These are phyloP conservation scores for Diplodia sapinea DNA, from an alignment of 2,329 filamentous ascomycete genomes.

Conservation along the genomic window DNA sequence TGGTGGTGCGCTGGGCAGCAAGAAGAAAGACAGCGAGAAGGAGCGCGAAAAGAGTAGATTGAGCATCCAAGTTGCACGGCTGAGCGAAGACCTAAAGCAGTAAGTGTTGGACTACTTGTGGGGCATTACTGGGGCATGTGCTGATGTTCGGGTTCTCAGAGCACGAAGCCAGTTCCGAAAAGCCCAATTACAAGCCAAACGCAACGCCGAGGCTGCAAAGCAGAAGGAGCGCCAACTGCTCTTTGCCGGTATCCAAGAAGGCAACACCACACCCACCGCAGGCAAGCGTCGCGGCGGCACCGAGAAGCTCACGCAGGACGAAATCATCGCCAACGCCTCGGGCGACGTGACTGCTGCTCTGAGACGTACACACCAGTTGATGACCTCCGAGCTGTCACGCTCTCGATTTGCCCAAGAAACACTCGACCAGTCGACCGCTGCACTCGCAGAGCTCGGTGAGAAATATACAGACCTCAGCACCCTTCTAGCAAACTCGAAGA, in stretches of 20 bases:
- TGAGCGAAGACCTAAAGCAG: constrained; percentile 74
- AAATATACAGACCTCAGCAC: constrained; percentile 80
- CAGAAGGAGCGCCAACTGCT: constrained; percentile 77
- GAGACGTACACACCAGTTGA: constrained; percentile 82
- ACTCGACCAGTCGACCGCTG: constrained; percentile 80
- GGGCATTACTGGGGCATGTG: constrained; percentile 42
- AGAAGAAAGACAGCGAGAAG: constrained; percentile 57
- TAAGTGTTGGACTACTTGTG: constrained; percentile 53
- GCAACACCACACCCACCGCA: constrained; percentile 43
- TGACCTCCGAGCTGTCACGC: constrained; percentile 81
- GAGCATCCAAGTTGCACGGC: constrained; percentile 67
- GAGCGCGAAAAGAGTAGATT: constrained; percentile 70
- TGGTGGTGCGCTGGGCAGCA: constrained; percentile 41
- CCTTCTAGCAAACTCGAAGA: constrained; percentile 74
- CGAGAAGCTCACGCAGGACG: constrained; percentile 69
- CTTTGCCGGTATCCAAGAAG: constrained; percentile 67
- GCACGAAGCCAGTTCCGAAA: constrained; percentile 74
- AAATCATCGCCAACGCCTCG: constrained; percentile 75
- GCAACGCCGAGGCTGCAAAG: constrained; percentile 74
- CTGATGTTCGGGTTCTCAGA: constrained; percentile 42
- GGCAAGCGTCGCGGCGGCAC: constrained; percentile 45
- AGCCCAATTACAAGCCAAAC: constrained; percentile 80
- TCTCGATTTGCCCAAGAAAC: constrained; percentile 91
- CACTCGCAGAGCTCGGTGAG: constrained; percentile 79
- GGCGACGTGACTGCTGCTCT: constrained; percentile 84